Evolutionary conservation across 2,329 filamentous ascomycete species (phyloP).

Genomic region (Verruconis gallopava): DNA sequence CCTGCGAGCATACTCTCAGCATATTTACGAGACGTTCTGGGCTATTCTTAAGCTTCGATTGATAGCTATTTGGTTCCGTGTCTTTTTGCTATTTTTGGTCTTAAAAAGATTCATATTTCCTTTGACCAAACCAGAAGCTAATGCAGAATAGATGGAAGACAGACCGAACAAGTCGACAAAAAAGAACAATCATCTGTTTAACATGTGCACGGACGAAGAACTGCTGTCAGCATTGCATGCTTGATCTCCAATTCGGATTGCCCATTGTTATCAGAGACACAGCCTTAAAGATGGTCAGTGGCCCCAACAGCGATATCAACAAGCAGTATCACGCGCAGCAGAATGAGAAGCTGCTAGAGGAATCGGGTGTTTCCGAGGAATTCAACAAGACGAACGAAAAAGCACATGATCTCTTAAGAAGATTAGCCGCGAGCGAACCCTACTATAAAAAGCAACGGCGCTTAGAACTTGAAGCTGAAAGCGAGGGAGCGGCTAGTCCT

Average conservation of each 20-base stretch:
- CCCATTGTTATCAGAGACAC: constrained; percentile 93
- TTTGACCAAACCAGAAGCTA: no score
- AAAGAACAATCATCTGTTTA: constrained; percentile 87
- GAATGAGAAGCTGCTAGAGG: constrained; percentile 89
- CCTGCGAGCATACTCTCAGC: no score
- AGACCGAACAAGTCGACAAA: constrained; percentile 81
- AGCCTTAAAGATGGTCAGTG: constrained; percentile 93
- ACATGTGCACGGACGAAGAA: constrained; percentile 97
- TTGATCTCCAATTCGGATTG: constrained; percentile 89
- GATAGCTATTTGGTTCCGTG: no score
- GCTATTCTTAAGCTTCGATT: no score
- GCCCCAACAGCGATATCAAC: constrained; percentile 85
- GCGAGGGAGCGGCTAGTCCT: constrained; percentile 23
- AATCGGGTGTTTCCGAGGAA: constrained; percentile 64
- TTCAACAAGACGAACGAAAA: constrained; percentile 98
- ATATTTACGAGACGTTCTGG: no score
- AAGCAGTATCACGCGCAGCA: constrained; percentile 96
- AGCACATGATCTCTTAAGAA: constrained; percentile 71
- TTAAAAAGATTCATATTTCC: no score
- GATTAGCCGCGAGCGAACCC: constrained; percentile 82
- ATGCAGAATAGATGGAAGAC: no score
- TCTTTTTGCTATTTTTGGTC: no score
- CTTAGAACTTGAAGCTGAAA: constrained; percentile 47
- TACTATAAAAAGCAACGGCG: constrained; percentile 83
- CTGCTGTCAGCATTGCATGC: constrained; percentile 98